phyloP scores from a whole-genome alignment of 495 filamentous ascomycete species.

The Staphylotrichum longicolle region DNA sequence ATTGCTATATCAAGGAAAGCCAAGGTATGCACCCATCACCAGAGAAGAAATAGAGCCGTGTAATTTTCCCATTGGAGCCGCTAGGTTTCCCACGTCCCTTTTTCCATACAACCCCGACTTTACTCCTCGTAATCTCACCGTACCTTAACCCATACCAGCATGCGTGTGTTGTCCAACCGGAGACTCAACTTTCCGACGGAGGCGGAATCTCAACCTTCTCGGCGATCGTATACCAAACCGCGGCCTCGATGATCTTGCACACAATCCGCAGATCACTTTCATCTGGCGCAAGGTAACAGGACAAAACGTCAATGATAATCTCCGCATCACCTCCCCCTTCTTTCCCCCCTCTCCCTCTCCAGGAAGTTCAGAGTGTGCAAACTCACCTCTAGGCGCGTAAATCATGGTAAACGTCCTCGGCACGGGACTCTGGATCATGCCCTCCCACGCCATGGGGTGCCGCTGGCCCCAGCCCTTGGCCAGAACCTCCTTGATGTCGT shows the following conservation, averaged over 20 bases:
- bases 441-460: slow-evolving; percentile 70
- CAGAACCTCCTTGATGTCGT: slow-evolving; percentile 72
- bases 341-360: too few species aligned
- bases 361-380: background rate
- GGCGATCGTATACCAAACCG: slow-evolving; percentile 55
- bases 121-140: too few species aligned
- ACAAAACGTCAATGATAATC: too few species aligned
- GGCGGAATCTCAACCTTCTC: slow-evolving; percentile 42
- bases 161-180: too few species aligned
- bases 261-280: slow-evolving; percentile 66
- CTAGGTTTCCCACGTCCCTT: too few species aligned
- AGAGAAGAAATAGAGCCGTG: too few species aligned
- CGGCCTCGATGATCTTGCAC: slow-evolving; percentile 68
- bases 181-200: background rate
- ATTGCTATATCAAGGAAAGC: too few species aligned
- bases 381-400: slow-evolving; percentile 67
- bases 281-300: slow-evolving; percentile 26
- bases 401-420: slow-evolving; percentile 74
- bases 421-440: slow-evolving; percentile 52
- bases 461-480: slow-evolving; percentile 85
- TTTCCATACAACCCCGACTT: too few species aligned
- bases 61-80: too few species aligned
- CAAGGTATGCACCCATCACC: too few species aligned
- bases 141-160: too few species aligned
- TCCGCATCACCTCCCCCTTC: too few species aligned